These are phyloP conservation scores for Leptomonas seymouri DNA, from an alignment of 208 protist species.

Conservation along the genomic window DNA sequence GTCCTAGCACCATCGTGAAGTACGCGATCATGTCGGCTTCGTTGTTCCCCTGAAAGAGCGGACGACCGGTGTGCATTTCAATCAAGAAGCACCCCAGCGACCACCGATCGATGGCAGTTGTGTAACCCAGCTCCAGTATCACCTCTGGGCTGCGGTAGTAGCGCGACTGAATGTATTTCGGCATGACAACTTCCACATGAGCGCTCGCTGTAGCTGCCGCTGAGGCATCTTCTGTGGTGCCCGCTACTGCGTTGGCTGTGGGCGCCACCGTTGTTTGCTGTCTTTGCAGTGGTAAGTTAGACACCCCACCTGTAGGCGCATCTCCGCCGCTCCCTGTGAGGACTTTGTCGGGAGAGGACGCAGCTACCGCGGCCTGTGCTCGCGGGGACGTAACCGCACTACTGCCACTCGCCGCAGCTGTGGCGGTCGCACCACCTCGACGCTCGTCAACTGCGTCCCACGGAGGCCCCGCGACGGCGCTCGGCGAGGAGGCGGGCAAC, in stretches of 20 bases:
- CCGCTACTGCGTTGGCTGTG: slow-evolving; percentile 64
- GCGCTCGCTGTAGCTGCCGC: not conserved
- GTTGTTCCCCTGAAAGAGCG: slow-evolving; percentile 95
- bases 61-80: slow-evolving; percentile 98
- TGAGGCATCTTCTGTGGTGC: not conserved
- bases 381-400: too few relatives aligned
- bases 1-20: slow-evolving; percentile 87
- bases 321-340: too few relatives aligned
- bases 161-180: slow-evolving; percentile 93
- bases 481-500: slow-evolving; percentile 28
- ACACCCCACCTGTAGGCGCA: too few relatives aligned
- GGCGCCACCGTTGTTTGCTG: not conserved
- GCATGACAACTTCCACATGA: slow-evolving; percentile 24
- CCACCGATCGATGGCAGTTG: slow-evolving; percentile 98
- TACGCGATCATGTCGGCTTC: slow-evolving; percentile 95
- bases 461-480: slow-evolving; percentile 19
- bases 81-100: slow-evolving; percentile 98
- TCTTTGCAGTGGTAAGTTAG: too few relatives aligned
- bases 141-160: slow-evolving; percentile 99
- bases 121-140: slow-evolving; percentile 96
- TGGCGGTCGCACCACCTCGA: slow-evolving; percentile 3
- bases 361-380: too few relatives aligned
- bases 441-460: slow-evolving; percentile 13
- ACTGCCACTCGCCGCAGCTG: not conserved
- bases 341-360: too few relatives aligned